Base-by-base conservation (phyloP, 106 monocot genomes). In the Xerophyta viscosa region DNA sequence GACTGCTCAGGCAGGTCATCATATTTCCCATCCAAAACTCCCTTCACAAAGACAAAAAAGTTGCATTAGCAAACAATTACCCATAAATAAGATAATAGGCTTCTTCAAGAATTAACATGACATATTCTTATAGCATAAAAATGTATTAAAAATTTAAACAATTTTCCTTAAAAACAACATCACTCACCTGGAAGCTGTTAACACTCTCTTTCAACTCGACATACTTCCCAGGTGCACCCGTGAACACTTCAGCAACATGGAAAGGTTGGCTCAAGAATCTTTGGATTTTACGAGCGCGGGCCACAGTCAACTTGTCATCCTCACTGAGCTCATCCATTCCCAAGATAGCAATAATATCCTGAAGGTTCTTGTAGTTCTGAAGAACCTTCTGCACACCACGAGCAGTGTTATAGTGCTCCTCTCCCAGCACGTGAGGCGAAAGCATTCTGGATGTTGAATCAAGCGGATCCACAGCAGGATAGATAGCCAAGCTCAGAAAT, bases 271-370 rank as follows among this genome's bases (percentile, higher is more conserved):
- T 80, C 30, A 86, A 44, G 46, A 86, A 86, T 17, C 80, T 20
- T 19, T 76, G 76, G 49, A 80, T 86, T 65, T 86, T 86, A 11
- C 79, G 55, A 48, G 85, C 85, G 66, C 80, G 79, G 55, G 84
- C 80, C 11, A 86, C 85, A 24, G 80, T 86, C 48, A 86, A 57
- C 33, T 84, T 84, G 31, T 76, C 80, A 67, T 86, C 85, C 59
- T 80, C 80, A 66, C 75, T 80, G 30, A 86, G 80, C 63, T 86
- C 85, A 60, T 86, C 85, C 85, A 86, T 80, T 55, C 85, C 85
- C 48, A 86, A 59, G 66, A 86, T 86, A 4, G 85, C 85, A 70
- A 86, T 86, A 41, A 86, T 86, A 73, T 86, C 80, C 44, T 86
- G 85, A 69, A 86, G 79, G 66, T 80, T 86, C 60, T 86, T 86